phyloP scores from a whole-genome alignment of 2,329 filamentous ascomycete genomes.

The Neonectria coccinea region DNA sequence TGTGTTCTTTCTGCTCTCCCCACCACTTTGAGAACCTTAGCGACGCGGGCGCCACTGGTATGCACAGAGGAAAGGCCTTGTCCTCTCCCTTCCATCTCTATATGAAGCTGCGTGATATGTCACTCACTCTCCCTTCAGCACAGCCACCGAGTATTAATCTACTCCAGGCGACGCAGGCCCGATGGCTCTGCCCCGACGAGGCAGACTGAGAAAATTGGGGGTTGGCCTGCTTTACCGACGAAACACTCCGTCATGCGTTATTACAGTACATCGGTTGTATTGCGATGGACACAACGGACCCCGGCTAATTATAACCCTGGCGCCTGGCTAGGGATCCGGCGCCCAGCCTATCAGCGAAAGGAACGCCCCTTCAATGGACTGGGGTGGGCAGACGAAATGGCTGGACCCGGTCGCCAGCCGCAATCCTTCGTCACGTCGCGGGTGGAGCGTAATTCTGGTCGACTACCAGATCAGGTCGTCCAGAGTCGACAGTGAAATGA shows the following conservation, averaged over 20 bases:
- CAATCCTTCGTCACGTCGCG: conserved; percentile 18
- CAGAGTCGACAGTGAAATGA: not conserved
- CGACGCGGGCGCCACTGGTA: not conserved
- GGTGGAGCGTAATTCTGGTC: conserved; percentile 25
- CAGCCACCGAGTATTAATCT: conserved; percentile 10
- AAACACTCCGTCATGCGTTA: conserved; percentile 36
- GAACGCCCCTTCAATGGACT: conserved; percentile 2
- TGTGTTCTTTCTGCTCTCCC: too few species aligned
- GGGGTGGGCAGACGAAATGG: conserved; percentile 15
- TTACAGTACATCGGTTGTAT: conserved; percentile 34
- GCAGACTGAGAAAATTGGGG: conserved; percentile 12
- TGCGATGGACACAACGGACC: conserved; percentile 35
- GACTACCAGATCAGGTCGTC: conserved; percentile 1
- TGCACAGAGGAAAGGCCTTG: not conserved
- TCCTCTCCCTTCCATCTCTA: not conserved
- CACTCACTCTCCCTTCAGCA: not conserved
- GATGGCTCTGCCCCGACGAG: not conserved
- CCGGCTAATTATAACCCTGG: conserved; percentile 22
- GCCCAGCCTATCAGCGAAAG: conserved; percentile 12
- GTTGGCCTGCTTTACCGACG: conserved; percentile 23
- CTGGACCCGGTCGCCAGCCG: conserved; percentile 25
- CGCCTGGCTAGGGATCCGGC: conserved; percentile 8
- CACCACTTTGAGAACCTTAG: not conserved
- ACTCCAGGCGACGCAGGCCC: conserved; percentile 10
- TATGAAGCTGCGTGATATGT: not conserved